Evolutionary conservation across 345 rosid genomes (phyloP).

Genomic region (Psidium friedrichsthalianum): DNA sequence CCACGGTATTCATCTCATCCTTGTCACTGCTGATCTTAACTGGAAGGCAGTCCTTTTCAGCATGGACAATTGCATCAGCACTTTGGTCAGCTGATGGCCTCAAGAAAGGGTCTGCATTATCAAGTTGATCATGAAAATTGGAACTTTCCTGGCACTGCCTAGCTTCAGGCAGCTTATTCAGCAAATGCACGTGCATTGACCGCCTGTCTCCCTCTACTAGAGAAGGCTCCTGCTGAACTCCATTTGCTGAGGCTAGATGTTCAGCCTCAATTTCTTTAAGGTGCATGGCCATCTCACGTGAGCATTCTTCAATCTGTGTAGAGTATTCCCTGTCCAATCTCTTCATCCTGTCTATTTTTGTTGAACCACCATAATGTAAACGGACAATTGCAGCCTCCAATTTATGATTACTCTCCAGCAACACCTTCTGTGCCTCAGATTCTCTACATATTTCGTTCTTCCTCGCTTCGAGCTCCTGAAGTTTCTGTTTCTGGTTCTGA

Average conservation of each 20-base stretch:
- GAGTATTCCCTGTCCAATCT: slow-evolving; percentile 34
- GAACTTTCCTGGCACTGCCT: slow-evolving; percentile 1
- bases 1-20: neutral
- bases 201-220: slow-evolving; percentile 35
- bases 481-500: slow-evolving; percentile 34
- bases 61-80: slow-evolving; percentile 1
- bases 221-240: slow-evolving; percentile 23
- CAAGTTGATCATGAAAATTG: neutral
- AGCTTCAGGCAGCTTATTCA: slow-evolving; percentile 7
- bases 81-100: neutral
- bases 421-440: slow-evolving; percentile 32
- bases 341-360: slow-evolving; percentile 30
- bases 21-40: neutral
- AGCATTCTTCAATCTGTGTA: slow-evolving; percentile 27
- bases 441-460: slow-evolving; percentile 22
- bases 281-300: slow-evolving; percentile 13
- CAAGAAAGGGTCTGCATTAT: neutral
- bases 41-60: slow-evolving; percentile 2
- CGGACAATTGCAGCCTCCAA: slow-evolving; percentile 47
- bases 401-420: slow-evolving; percentile 27
- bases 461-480: slow-evolving; percentile 28
- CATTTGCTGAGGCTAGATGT: slow-evolving; percentile 29
- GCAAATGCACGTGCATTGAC: slow-evolving; percentile 33
- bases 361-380: slow-evolving; percentile 18
- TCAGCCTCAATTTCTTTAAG: slow-evolving; percentile 28